Percentiles rank a stretch among this genome's conserved stretches.
Conservation (phyloP, 2,329 filamentous ascomycete species). For the Claviceps pazoutovae region DNA sequence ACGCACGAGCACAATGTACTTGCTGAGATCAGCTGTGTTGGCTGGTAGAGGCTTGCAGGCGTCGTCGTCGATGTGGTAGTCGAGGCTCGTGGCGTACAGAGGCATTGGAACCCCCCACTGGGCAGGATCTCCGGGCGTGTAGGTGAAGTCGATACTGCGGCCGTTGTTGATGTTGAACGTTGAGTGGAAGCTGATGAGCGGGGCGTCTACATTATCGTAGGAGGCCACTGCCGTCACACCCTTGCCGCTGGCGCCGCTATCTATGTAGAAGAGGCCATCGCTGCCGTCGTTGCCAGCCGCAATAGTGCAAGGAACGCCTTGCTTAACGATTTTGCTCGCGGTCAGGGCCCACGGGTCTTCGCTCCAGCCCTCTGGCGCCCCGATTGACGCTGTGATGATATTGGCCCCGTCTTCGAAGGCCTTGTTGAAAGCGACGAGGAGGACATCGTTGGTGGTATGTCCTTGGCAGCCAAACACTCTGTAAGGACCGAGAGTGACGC, state of each 20-base stretch:
- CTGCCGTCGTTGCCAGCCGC: slow-evolving; percentile 30
- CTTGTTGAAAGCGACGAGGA: slow-evolving; percentile 24
- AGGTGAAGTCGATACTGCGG: background rate
- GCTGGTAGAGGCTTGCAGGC: slow-evolving; percentile 23
- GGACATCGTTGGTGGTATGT: slow-evolving; percentile 19
- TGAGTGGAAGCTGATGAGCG: slow-evolving; percentile 22
- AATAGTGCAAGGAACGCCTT: slow-evolving; percentile 26
- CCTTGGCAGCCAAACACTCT: slow-evolving; percentile 22
- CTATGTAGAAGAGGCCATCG: slow-evolving; percentile 25
- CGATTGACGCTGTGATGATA: slow-evolving; percentile 14
- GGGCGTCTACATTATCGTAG: slow-evolving; percentile 24
- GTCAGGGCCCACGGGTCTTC: slow-evolving; percentile 20
- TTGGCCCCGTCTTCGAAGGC: slow-evolving; percentile 26
- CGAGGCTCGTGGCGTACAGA: slow-evolving; percentile 20
- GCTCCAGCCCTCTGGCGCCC: slow-evolving; percentile 12
- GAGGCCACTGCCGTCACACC: slow-evolving; percentile 30
- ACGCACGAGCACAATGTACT: slow-evolving; percentile 38
- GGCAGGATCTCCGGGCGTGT: background rate
- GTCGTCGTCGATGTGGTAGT: slow-evolving; percentile 18
- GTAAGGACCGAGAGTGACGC: slow-evolving; percentile 25
- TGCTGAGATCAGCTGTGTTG: slow-evolving; percentile 36
- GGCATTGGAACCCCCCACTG: slow-evolving; percentile 6
- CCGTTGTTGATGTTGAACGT: slow-evolving; percentile 20
- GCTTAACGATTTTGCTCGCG: slow-evolving; percentile 26
- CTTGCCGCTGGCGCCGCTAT: slow-evolving; percentile 25